These are phyloP conservation scores for Plasmopara viticola DNA, from an alignment of 352 stramenopile species.

Conservation along the genomic window DNA sequence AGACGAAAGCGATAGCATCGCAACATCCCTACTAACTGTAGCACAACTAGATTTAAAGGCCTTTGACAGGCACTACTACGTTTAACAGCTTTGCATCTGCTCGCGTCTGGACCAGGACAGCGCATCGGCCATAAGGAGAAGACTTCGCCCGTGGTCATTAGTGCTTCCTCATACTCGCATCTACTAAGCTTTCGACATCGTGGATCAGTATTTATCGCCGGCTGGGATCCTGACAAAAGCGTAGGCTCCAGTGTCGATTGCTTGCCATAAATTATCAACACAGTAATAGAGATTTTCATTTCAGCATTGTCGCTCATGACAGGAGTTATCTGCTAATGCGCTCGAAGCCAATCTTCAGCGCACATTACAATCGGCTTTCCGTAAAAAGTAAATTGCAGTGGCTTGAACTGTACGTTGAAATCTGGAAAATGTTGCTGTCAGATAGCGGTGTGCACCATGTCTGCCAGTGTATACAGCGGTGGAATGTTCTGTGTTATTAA, in stretches of 20 bases:
- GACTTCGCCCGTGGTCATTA: slow-evolving; percentile 24
- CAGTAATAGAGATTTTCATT: not conserved
- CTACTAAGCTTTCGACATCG: slow-evolving; percentile 4
- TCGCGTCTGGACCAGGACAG: too few species aligned
- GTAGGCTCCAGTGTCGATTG: slow-evolving; percentile 12
- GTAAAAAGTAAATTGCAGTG: slow-evolving; percentile 35
- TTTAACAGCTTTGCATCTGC: not conserved
- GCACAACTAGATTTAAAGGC: not conserved
- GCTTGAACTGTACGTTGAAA: slow-evolving; percentile 28
- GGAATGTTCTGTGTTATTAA: too few species aligned
- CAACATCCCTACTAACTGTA: slow-evolving; percentile 16
- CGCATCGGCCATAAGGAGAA: slow-evolving; percentile 4
- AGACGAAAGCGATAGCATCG: slow-evolving; percentile 1
- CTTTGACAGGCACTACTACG: not conserved
- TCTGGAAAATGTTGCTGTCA: slow-evolving; percentile 12
- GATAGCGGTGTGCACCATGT: slow-evolving; percentile 27
- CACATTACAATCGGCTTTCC: slow-evolving; percentile 26
- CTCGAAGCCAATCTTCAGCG: slow-evolving; percentile 28
- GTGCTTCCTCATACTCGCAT: slow-evolving; percentile 31
- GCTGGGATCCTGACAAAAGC: slow-evolving; percentile 5
- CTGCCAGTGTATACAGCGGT: slow-evolving; percentile 35
- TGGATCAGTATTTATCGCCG: not conserved
- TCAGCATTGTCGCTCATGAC: not conserved
- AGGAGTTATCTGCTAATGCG: slow-evolving; percentile 1
- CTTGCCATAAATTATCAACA: slow-evolving; percentile 29